Evolutionary conservation across 169 alveolate genomes (phyloP), one percentile per base, ranked within the genome.

Genomic region (Eimeria maxima): DNA sequence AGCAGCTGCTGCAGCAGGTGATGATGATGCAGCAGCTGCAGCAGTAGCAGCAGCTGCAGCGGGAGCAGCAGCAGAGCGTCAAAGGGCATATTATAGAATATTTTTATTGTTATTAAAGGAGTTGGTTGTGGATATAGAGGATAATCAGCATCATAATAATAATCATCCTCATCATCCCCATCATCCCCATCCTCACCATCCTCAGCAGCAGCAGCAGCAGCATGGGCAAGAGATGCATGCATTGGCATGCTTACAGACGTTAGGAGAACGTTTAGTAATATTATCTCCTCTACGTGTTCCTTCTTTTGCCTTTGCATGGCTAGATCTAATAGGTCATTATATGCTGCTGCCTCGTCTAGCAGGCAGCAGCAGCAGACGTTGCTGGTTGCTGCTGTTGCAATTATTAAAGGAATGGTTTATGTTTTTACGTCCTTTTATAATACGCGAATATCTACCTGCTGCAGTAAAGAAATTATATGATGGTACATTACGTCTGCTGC

Each of bases 221-320:
- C 38, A 33, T 33, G 38, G 38, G 38, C 38, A 33, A 33, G 38
- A 33, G 38, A 33, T 33, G 80, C 93, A 60, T 55, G 38, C 67
- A 7, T 42, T 60, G 33, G 63, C 53, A 7, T 86, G 76, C 16
- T 55, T 97, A 38, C 91, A 97, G 33, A 96, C 98, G 53, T 88
- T 98, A 57, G 97, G 98, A 24, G 89, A 97, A 81, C 97, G 96
- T 53, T 95, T 84, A 65, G 67, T 20, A 22, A 95, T 96, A 67
- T 88, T 98, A 44, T 97, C 97, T 95, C 99, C 99, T 71, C 92
- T 96, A 88, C 96, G 99, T 47, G 99, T 98, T 50, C 99, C 99
- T 20, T 99, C 98, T n/a, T 99, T 99, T 95, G 96, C 99, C 44
- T 99, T 98, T 96, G 98, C 99, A 53, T 99, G 99, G 99, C 94